These are phyloP conservation scores for Aspergillus novoparasiticus DNA, from an alignment of 2,329 filamentous ascomycete species.

Conservation along the genomic window DNA sequence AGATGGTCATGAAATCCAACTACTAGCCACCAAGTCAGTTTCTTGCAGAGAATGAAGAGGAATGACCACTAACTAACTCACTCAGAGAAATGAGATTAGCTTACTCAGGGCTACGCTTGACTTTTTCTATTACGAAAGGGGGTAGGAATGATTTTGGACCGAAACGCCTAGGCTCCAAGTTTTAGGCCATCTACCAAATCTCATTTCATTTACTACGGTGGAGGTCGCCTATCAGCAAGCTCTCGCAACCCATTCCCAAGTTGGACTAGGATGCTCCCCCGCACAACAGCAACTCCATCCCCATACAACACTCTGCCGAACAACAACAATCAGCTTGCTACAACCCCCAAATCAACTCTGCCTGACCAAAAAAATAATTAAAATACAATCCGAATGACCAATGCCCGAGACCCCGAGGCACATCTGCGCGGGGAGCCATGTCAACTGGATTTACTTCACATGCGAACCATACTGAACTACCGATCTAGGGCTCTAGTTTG, in stretches of 20 bases:
- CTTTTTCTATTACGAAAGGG: background rate
- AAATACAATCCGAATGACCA: background rate
- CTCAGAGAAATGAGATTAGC: background rate
- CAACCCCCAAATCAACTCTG: background rate
- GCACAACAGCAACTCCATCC: background rate
- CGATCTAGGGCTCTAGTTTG: background rate
- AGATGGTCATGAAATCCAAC: background rate
- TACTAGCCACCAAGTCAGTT: background rate
- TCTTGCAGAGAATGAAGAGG: background rate
- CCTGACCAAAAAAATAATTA: background rate
- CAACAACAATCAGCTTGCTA: background rate
- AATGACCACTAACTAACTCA: background rate
- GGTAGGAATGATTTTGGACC: no score
- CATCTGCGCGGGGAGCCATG: background rate
- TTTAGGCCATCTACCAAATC: background rate
- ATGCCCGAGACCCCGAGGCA: background rate
- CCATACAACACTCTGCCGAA: background rate
- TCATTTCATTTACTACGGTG: background rate
- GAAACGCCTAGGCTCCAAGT: background rate
- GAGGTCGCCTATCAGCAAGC: background rate
- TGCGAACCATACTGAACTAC: background rate
- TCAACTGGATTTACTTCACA: background rate
- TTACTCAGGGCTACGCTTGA: background rate
- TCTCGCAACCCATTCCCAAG: conserved; percentile 2
- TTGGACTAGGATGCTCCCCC: background rate